Percentiles rank a stretch among this genome's conserved stretches.
Evolutionary conservation across 345 rosid genomes (phyloP).

Genomic region (Rhodomyrtus tomentosa): DNA sequence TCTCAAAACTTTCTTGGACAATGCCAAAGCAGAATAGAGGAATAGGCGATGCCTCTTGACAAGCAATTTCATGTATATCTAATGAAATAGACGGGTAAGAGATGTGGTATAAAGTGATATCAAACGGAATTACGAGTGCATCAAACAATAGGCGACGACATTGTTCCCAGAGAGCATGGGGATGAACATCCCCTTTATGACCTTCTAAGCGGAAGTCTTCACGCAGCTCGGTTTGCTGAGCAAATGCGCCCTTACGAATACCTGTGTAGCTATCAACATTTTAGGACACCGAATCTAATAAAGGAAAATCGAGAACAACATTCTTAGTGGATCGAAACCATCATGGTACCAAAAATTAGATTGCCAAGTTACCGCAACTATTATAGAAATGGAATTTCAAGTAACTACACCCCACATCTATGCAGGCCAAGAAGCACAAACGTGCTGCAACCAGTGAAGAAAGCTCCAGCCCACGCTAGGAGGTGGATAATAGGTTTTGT

Average conservation of each 20-base stretch:
- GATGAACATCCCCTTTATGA: not conserved
- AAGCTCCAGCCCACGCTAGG: too few species aligned
- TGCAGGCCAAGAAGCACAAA: too few species aligned
- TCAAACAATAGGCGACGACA: slow-evolving; percentile 4
- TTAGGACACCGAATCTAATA: not conserved
- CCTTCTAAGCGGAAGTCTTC: not conserved
- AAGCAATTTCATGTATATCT: not conserved
- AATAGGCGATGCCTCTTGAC: slow-evolving; percentile 10
- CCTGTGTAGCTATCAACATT: not conserved
- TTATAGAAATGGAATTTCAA: too few species aligned
- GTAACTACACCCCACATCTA: too few species aligned
- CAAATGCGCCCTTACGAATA: slow-evolving; percentile 2
- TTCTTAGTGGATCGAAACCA: too few species aligned
- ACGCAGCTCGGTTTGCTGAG: not conserved
- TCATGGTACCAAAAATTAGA: too few species aligned
- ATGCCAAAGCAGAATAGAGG: slow-evolving; percentile 30
- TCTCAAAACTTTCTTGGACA: slow-evolving; percentile 22
- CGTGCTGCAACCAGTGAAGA: too few species aligned
- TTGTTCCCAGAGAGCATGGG: not conserved
- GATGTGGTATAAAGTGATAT: not conserved
- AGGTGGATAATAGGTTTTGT: too few species aligned
- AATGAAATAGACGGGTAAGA: not conserved
- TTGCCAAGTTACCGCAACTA: too few species aligned
- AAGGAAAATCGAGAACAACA: too few species aligned
- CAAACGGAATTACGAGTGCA: slow-evolving; percentile 6